Evolutionary conservation across 257 asterid species (phyloP), one percentile per base, ranked within the genome.

Genomic region (Verbena officinalis): DNA sequence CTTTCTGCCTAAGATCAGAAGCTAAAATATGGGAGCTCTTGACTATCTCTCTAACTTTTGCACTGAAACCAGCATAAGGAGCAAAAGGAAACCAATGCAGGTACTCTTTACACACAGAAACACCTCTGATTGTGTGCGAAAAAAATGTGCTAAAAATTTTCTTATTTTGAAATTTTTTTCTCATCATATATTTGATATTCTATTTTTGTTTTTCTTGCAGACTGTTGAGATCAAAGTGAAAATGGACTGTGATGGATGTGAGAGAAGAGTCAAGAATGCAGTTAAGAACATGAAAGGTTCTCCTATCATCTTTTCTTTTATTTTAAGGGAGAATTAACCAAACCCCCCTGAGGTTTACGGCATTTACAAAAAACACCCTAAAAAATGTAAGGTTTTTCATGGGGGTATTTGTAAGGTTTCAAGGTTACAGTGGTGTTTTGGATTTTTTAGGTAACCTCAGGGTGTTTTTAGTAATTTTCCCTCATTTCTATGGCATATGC

Each of bases 241-340:
- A 78, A 79, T 90, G 90, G 97, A 90, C 70, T 90, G 97, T 67
- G 97, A 90, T 74, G 97, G 97, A 54, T 90, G 97, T 58, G 97
- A 90, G 78, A 85, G 97, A 79, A 85, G 87, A 64, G 97, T 90
- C 55, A 87, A 65, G 76, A 85, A 85, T 67, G 88, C 96, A 21
- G 91, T 84, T 33, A 87, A 68, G 53, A 46, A 65, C 75, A 90
- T 90, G 81, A 84, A 73, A 90, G 96, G 97, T 87, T 51, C 43
- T 12, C 66, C 20, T 15, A 17, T 2, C 31, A 45, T 7, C 16
- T 50, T 40, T 48, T 31, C 9, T 1, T 5, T 57, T 20, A 16
- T n/a, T n/a, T n/a, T n/a, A n/a, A n/a, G n/a, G n/a, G n/a, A n/a
- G n/a, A n/a, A n/a, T n/a, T n/a, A n/a, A n/a, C n/a, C n/a, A n/a